Percentiles rank a stretch among this genome's conserved stretches.
These are phyloP conservation scores for Rhynchospora pubera DNA, from an alignment of 176 grass and related monocot species.

Conservation along the genomic window DNA sequence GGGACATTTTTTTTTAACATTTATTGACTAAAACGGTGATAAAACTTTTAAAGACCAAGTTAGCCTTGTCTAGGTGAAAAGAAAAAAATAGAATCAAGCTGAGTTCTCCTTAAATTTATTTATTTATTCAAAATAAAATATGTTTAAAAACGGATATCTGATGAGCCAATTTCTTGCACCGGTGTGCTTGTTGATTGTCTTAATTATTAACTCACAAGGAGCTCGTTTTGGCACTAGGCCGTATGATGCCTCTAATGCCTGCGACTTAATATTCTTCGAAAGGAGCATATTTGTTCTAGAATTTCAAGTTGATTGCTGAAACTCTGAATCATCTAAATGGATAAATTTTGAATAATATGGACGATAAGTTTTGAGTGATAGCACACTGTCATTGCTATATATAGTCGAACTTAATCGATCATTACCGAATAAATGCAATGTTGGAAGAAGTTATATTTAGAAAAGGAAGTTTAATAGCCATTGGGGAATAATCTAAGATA, in stretches of 20 bases:
- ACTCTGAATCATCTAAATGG: neutral
- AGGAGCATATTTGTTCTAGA: neutral
- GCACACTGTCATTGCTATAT: neutral
- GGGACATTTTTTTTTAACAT: too few relatives aligned
- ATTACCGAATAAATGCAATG: neutral
- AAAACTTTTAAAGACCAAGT: too few relatives aligned
- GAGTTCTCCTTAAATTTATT: too few relatives aligned
- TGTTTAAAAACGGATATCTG: neutral
- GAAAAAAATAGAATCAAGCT: too few relatives aligned
- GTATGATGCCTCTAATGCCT: neutral
- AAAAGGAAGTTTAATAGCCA: neutral
- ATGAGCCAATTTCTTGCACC: neutral
- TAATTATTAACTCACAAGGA: neutral
- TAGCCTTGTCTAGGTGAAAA: too few relatives aligned
- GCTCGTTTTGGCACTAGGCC: neutral
- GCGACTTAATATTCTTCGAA: neutral
- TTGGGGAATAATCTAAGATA: neutral
- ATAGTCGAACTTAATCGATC: too few relatives aligned
- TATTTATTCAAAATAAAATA: too few relatives aligned
- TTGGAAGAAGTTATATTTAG: neutral
- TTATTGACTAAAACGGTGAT: too few relatives aligned
- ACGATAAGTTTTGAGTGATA: neutral
- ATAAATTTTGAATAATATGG: neutral
- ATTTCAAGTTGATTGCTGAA: neutral
- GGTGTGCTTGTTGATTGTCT: neutral